These are phyloP conservation scores for Medicago ruthenica DNA, from an alignment of 306 rosid species.

Conservation along the genomic window DNA sequence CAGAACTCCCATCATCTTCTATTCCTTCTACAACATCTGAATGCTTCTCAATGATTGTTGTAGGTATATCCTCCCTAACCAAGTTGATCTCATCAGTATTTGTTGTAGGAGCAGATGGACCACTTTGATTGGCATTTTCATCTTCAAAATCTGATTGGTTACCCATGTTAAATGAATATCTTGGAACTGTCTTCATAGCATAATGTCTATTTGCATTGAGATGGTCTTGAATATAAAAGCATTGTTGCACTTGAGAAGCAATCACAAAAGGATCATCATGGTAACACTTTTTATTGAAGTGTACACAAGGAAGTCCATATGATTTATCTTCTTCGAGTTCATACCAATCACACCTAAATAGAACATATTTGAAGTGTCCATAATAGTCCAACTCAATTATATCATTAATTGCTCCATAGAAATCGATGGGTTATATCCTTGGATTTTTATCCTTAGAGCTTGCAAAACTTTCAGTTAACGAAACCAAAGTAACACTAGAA, in stretches of 20 bases:
- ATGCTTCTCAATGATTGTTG: too few relatives aligned
- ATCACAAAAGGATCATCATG: not conserved
- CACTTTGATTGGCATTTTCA: too few relatives aligned
- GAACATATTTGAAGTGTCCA: not conserved
- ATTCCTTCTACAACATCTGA: too few relatives aligned
- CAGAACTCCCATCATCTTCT: too few relatives aligned
- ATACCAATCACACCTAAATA: not conserved
- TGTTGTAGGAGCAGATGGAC: too few relatives aligned
- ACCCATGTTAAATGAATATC: too few relatives aligned
- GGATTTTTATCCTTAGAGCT: not conserved
- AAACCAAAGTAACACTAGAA: not conserved
- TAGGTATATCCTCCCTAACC: too few relatives aligned
- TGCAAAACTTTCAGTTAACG: not conserved
- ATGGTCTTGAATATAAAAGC: not conserved
- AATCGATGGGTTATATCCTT: not conserved
- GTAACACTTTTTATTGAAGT: not conserved
- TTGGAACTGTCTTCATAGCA: too few relatives aligned
- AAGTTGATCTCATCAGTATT: too few relatives aligned
- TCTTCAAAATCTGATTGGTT: too few relatives aligned
- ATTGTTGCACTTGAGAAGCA: conserved; percentile 12
- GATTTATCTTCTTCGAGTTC: not conserved
- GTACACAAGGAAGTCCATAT: not conserved
- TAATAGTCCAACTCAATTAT: not conserved
- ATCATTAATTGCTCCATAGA: not conserved
- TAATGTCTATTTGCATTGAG: not conserved